Evolutionary conservation across 2,329 filamentous ascomycete genomes (phyloP).

Genomic region (Fusarium burgessii): DNA sequence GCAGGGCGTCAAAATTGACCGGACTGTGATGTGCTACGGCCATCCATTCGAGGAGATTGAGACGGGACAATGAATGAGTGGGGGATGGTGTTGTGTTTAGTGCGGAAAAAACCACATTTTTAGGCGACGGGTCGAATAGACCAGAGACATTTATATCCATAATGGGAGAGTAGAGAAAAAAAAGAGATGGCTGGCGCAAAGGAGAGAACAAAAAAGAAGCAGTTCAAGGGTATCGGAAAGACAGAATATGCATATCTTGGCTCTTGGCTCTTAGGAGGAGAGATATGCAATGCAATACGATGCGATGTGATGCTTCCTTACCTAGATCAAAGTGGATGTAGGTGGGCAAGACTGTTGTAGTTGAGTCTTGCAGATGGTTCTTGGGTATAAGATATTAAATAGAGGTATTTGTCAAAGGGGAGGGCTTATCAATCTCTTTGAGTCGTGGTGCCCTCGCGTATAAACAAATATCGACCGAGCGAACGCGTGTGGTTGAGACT

Average conservation of each 20-base stretch:
- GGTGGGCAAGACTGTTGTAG: not conserved
- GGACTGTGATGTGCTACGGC: slow-evolving; percentile 16
- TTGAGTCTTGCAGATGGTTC: not conserved
- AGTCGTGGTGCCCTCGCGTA: not conserved
- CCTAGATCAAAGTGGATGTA: slow-evolving; percentile 22
- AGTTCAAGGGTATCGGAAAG: not conserved
- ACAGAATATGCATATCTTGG: slow-evolving; percentile 6
- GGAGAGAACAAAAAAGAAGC: not conserved
- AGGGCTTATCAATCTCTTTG: slow-evolving; percentile 1
- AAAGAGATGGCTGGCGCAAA: not conserved
- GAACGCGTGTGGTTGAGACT: slow-evolving; percentile 14
- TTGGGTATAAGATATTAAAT: not conserved
- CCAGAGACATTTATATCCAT: slow-evolving; percentile 5
- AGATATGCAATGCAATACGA: slow-evolving; percentile 13
- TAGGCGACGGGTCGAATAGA: slow-evolving; percentile 12
- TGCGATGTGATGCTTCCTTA: slow-evolving; percentile 16
- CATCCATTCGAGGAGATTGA: slow-evolving; percentile 6
- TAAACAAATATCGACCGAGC: slow-evolving; percentile 11
- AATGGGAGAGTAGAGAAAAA: not conserved
- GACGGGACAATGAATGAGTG: slow-evolving; percentile 24
- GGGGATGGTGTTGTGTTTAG: slow-evolving; percentile 42
- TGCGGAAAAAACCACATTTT: slow-evolving; percentile 32
- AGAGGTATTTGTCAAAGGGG: not conserved
- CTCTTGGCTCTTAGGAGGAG: slow-evolving; percentile 5
- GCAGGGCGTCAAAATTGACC: slow-evolving; percentile 34